Conservation (phyloP, 805 yeast genomes). For the Metschnikowia matae region DNA sequence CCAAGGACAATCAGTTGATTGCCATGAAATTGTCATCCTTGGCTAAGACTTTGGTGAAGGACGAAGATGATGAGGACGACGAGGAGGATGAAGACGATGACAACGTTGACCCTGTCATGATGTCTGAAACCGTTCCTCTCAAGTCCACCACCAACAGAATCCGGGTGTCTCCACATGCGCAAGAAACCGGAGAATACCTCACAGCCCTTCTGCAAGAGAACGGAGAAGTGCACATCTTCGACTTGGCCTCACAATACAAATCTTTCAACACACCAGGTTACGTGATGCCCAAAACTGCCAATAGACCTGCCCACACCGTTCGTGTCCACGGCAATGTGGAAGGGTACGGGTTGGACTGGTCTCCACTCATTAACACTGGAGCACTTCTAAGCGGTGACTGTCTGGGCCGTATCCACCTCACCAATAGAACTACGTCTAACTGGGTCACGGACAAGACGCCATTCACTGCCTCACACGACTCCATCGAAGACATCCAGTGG, state of each 20-base stretch:
- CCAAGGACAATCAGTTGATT: constrained; percentile 84
- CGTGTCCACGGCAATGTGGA: constrained; percentile 90
- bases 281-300: constrained; percentile 68
- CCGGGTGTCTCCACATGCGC: constrained; percentile 75
- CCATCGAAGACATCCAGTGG: constrained; percentile 98
- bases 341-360: constrained; percentile 97
- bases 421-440: constrained; percentile 67
- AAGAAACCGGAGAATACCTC: constrained; percentile 69
- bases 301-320: constrained; percentile 78
- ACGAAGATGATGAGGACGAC: constrained; percentile 70
- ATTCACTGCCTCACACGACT: constrained; percentile 61
- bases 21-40: constrained; percentile 79
- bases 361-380: constrained; percentile 78
- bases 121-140: constrained; percentile 73
- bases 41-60: constrained; percentile 81
- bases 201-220: constrained; percentile 86
- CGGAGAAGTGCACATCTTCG: constrained; percentile 87
- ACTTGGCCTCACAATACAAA: constrained; percentile 70
- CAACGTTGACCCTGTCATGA: constrained; percentile 81
- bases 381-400: constrained; percentile 85
- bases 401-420: constrained; percentile 74
- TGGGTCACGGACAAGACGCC: constrained; percentile 89
- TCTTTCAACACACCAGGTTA: constrained; percentile 89
- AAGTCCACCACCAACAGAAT: constrained; percentile 85
- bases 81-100: constrained; percentile 67